Conservation (phyloP, 495 filamentous ascomycete genomes). For the Penicillium argentinense region DNA sequence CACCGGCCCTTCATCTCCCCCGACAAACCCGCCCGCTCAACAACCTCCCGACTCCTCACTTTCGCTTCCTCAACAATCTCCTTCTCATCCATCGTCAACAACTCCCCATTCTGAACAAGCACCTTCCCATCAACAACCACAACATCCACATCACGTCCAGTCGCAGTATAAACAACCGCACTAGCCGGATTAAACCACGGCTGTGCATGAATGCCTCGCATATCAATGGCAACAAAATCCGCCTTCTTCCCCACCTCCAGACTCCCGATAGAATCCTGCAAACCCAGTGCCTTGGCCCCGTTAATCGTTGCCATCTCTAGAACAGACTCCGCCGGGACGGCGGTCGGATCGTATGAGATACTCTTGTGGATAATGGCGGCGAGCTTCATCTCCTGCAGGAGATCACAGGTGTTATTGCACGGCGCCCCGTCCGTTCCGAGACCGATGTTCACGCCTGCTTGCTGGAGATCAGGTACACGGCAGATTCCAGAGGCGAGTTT, state of each 20-base stretch:
- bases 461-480: constrained; percentile 41
- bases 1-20: constrained; percentile 39
- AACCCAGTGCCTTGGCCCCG: constrained; percentile 50
- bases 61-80: constrained; percentile 37
- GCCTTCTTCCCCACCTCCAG: constrained; percentile 56
- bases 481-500: constrained; percentile 51
- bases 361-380: constrained; percentile 53
- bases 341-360: constrained; percentile 42
- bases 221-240: constrained; percentile 51
- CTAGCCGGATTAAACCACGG: constrained; percentile 44
- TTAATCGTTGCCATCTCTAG: constrained; percentile 55
- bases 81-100: constrained; percentile 34
- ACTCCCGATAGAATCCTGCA: constrained; percentile 46
- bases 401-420: constrained; percentile 51
- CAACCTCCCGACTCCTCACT: constrained; percentile 38
- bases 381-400: constrained; percentile 53
- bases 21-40: constrained; percentile 39
- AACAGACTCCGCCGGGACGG: constrained; percentile 47
- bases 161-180: constrained; percentile 48
- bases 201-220: constrained; percentile 32
- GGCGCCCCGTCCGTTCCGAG: constrained; percentile 52
- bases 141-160: constrained; percentile 48
- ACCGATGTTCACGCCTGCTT: constrained; percentile 38
- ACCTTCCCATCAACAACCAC: constrained; percentile 49
- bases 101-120: constrained; percentile 37